A percentile compares a stretch with the other conserved stretches of the same genome.
Conservation (phyloP, 2,329 filamentous ascomycete genomes). For the Rutstroemia sydowiana region DNA sequence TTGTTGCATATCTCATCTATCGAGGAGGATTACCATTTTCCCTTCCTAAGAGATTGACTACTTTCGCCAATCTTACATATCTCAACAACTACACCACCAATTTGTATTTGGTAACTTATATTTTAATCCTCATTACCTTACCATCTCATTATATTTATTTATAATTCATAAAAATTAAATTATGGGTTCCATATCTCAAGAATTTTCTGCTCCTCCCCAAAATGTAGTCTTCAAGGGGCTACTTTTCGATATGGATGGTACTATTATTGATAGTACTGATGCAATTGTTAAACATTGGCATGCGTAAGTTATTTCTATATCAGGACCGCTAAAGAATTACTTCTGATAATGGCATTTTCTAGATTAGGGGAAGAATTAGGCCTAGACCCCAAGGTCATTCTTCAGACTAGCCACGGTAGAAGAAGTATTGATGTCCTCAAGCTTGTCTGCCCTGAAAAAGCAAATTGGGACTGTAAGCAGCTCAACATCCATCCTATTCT, state of each 20-base stretch:
- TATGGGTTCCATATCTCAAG: slow-evolving; percentile 22
- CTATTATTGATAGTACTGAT: slow-evolving; percentile 73
- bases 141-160: background rate
- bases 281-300: slow-evolving; percentile 76
- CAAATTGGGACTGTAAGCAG: slow-evolving; percentile 81
- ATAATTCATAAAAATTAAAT: background rate
- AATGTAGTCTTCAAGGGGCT: slow-evolving; percentile 23
- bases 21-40: slow-evolving; percentile 4
- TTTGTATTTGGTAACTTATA: slow-evolving; percentile 18
- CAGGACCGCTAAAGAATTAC: background rate
- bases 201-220: slow-evolving; percentile 20
- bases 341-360: slow-evolving; percentile 2
- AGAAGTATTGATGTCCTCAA: slow-evolving; percentile 80
- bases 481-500: slow-evolving; percentile 21
- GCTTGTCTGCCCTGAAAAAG: slow-evolving; percentile 73
- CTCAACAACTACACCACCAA: slow-evolving; percentile 20
- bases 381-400: slow-evolving; percentile 74
- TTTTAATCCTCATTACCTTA: slow-evolving; percentile 3
- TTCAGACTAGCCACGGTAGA: slow-evolving; percentile 85
- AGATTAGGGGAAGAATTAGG: slow-evolving; percentile 79
- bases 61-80: slow-evolving; percentile 15
- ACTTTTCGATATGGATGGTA: slow-evolving; percentile 64
- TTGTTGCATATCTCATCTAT: background rate
- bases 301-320: slow-evolving; percentile 26
- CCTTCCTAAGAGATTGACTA: background rate